These are phyloP conservation scores for Trichosporon inkin DNA, from an alignment of 1,284 basidiomycete species.

Conservation along the genomic window DNA sequence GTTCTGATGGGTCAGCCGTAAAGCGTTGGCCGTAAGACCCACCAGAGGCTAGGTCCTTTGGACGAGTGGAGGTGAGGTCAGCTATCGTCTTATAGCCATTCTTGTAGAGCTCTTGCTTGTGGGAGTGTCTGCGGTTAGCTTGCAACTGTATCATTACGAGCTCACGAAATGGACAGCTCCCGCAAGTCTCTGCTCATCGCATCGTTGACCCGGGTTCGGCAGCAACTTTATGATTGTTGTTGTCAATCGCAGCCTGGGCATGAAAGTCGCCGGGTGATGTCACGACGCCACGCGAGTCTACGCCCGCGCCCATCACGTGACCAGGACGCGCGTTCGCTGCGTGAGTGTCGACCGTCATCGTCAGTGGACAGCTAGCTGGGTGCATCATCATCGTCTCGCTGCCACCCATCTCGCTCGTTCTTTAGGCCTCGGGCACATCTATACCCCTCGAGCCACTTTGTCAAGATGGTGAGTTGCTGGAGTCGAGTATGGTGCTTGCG, in stretches of 20 bases:
- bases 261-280: constrained; percentile 1
- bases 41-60: constrained; percentile 38
- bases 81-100: constrained; percentile 36
- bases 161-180: constrained; percentile 21
- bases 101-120: constrained; percentile 36
- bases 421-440: background rate
- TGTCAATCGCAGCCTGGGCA: background rate
- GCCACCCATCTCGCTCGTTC: background rate
- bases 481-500: background rate
- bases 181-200: constrained; percentile 9
- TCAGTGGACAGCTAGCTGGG: background rate
- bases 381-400: constrained; percentile 5
- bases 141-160: too few species aligned
- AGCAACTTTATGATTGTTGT: background rate
- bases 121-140: constrained; percentile 23
- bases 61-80: constrained; percentile 27
- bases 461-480: background rate
- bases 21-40: constrained; percentile 3
- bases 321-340: constrained; percentile 2
- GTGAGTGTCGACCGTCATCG: constrained; percentile 6
- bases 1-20: constrained; percentile 26
- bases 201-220: background rate
- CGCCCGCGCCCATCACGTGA: background rate
- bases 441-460: constrained; percentile 3
- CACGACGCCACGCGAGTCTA: background rate